phyloP scores from a whole-genome alignment of 225 moss, liverwort and hornwort species.

The Thuidium tamariscinum region DNA sequence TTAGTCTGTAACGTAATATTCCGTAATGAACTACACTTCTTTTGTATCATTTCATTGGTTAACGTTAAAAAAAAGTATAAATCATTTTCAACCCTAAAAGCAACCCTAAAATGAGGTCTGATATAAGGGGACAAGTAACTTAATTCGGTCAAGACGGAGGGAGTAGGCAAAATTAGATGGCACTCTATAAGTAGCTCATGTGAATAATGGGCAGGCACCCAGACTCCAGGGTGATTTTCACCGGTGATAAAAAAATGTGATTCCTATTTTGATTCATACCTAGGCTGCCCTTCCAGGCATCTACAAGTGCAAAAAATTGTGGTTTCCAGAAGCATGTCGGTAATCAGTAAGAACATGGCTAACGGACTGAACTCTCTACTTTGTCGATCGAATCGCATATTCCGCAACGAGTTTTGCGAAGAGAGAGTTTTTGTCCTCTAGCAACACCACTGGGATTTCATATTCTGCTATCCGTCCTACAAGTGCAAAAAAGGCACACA shows the following conservation, averaged over 20 bases:
- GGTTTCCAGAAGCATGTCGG: not conserved
- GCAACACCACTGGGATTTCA: conserved; percentile 37
- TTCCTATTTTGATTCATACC: not conserved
- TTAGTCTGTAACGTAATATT: not conserved
- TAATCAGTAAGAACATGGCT: not conserved
- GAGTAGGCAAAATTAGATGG: not conserved
- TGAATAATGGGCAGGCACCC: not conserved
- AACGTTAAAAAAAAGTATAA: not conserved
- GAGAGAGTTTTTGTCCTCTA: conserved; percentile 51
- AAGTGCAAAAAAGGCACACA: not conserved
- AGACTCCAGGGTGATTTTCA: not conserved
- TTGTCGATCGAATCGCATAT: conserved; percentile 48
- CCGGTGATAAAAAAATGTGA: not conserved
- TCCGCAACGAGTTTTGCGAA: conserved; percentile 80
- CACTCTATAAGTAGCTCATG: not conserved
- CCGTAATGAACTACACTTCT: not conserved
- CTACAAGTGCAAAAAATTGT: not conserved
- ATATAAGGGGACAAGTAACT: not conserved
- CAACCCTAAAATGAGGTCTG: not conserved
- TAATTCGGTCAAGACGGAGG: not conserved
- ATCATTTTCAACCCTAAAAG: not conserved
- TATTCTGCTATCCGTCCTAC: conserved; percentile 71
- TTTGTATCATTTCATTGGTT: not conserved
- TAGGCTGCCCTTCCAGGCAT: not conserved
- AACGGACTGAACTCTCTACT: not conserved